A percentile compares a stretch with the other conserved stretches of the same genome.
Conservation (phyloP, 2,329 filamentous ascomycete genomes). For the Dothideomycetidae sp. region DNA sequence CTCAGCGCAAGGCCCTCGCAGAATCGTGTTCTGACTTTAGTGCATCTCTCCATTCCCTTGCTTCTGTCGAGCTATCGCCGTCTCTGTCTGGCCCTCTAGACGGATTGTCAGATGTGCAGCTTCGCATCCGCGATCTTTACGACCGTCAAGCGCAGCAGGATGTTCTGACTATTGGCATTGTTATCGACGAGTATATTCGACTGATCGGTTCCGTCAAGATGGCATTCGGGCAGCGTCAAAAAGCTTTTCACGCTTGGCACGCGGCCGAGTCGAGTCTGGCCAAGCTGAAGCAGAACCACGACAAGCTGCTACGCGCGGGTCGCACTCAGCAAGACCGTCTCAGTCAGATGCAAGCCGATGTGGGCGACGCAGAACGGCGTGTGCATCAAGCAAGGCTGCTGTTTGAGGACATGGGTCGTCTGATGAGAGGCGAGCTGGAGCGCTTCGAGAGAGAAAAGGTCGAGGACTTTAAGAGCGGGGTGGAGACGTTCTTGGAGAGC, state of each 20-base stretch:
- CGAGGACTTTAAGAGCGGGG: slow-evolving; percentile 95
- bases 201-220: slow-evolving; percentile 91
- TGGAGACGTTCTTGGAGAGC: slow-evolving; percentile 94
- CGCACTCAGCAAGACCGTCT: slow-evolving; percentile 92
- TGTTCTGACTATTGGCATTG: slow-evolving; percentile 87
- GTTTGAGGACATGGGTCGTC: slow-evolving; percentile 92
- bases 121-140: slow-evolving; percentile 88
- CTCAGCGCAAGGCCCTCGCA: slow-evolving; percentile 81
- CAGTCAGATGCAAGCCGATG: slow-evolving; percentile 82
- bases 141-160: slow-evolving; percentile 96
- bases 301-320: slow-evolving; percentile 88
- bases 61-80: slow-evolving; percentile 82
- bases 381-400: slow-evolving; percentile 78
- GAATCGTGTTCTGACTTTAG: slow-evolving; percentile 92
- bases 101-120: slow-evolving; percentile 79
- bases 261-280: slow-evolving; percentile 75
- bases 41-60: slow-evolving; percentile 78
- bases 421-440: slow-evolving; percentile 85
- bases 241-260: slow-evolving; percentile 92
- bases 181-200: slow-evolving; percentile 95
- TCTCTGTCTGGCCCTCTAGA: slow-evolving; percentile 79
- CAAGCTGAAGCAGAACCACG: slow-evolving; percentile 78
- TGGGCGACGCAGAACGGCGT: slow-evolving; percentile 85
- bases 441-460: slow-evolving; percentile 95
- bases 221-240: slow-evolving; percentile 82